Evolutionary conservation across 768 basidiomycete genomes (phyloP).

Genomic region (Pisolithus tinctorius): DNA sequence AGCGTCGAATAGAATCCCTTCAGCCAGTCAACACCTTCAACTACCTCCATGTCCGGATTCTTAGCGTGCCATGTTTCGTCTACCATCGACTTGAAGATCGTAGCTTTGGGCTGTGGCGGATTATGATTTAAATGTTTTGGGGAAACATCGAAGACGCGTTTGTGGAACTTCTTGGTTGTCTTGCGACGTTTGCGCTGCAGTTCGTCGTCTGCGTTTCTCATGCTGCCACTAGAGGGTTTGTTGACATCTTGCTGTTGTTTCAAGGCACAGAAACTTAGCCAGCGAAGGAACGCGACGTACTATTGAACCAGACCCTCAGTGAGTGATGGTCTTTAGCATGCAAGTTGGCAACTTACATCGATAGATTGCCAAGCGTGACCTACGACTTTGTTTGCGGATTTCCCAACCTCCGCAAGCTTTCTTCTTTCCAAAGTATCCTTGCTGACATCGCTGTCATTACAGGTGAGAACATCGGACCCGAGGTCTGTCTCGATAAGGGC

Average conservation of each 20-base stretch:
- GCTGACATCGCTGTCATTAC: background rate
- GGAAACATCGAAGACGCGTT: background rate
- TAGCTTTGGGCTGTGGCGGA: too few relatives aligned
- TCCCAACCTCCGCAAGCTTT: background rate
- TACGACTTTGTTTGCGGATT: background rate
- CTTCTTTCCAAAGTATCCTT: background rate
- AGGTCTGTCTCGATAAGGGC: background rate
- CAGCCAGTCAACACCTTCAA: background rate
- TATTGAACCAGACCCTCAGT: too few relatives aligned
- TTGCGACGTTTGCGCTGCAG: background rate
- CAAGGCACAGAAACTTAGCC: background rate
- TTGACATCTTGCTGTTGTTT: background rate
- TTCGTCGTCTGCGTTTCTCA: background rate
- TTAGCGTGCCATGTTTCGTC: background rate
- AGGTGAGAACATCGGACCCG: background rate
- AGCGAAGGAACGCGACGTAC: background rate
- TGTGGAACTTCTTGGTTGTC: background rate
- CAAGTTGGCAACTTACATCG: too few relatives aligned
- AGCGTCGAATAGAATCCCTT: background rate
- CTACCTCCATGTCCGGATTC: background rate
- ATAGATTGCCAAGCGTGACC: background rate
- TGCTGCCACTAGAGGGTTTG: background rate
- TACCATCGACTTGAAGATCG: background rate
- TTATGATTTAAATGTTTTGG: background rate
- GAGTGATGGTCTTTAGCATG: too few relatives aligned